Conservation (phyloP, 2,329 filamentous ascomycete species). For the Cadophora gregata region DNA sequence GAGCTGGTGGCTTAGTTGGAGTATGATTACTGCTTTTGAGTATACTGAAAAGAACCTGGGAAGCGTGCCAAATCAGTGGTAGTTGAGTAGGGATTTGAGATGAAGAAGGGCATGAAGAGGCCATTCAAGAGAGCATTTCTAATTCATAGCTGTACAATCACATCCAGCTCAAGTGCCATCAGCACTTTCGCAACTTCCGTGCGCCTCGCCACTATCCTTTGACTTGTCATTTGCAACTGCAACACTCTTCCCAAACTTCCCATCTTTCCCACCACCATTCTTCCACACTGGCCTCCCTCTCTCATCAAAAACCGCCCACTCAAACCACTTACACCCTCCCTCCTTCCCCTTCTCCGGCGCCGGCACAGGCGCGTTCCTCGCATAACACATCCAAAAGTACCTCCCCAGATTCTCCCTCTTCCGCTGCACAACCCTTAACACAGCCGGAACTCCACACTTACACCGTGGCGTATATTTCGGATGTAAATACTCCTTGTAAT, state of each 20-base stretch:
- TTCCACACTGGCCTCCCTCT: constrained; percentile 79
- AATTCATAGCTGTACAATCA: too few relatives aligned
- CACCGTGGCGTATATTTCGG: constrained; percentile 81
- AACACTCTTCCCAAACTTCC: neutral
- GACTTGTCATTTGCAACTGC: too few relatives aligned
- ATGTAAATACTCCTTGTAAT: constrained; percentile 79
- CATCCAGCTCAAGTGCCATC: too few relatives aligned
- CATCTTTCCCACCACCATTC: neutral
- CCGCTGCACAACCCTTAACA: constrained; percentile 79
- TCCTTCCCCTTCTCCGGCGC: constrained; percentile 63
- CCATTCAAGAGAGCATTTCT: too few relatives aligned
- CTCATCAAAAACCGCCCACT: constrained; percentile 87
- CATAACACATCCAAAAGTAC: constrained; percentile 96
- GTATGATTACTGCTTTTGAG: too few relatives aligned
- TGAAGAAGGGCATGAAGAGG: too few relatives aligned
- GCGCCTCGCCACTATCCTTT: too few relatives aligned
- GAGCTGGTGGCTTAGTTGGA: too few relatives aligned
- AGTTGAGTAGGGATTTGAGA: too few relatives aligned
- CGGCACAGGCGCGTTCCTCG: constrained; percentile 64
- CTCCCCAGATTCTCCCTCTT: constrained; percentile 77
- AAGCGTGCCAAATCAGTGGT: too few relatives aligned
- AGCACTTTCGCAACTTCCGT: too few relatives aligned
- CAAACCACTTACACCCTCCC: constrained; percentile 76
- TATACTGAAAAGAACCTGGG: too few relatives aligned
- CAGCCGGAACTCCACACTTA: constrained; percentile 70